Conservation (phyloP, 495 filamentous ascomycete genomes). For the Talaromyces stipitatus region DNA sequence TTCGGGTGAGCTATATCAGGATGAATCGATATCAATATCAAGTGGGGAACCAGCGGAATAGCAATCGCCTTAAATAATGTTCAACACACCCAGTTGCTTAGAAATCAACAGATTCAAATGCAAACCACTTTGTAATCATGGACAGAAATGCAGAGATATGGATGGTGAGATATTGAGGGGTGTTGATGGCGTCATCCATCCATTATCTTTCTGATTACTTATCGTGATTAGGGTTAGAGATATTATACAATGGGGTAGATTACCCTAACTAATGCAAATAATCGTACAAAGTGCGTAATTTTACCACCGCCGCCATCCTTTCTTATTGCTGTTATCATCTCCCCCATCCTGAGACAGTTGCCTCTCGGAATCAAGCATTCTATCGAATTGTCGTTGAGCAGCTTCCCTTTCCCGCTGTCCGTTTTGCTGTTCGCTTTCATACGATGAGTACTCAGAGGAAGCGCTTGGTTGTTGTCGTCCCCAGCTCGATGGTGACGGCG, state of each 20-base stretch:
- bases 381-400: slow-evolving; percentile 33
- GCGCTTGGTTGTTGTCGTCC: not conserved
- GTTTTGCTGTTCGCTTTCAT: slow-evolving; percentile 6
- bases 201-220: not conserved
- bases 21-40: not conserved
- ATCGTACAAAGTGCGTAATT: not conserved
- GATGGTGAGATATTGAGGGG: not conserved
- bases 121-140: not conserved
- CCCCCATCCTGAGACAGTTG: slow-evolving; percentile 14
- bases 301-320: slow-evolving; percentile 2
- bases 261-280: not conserved
- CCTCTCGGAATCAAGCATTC: slow-evolving; percentile 33
- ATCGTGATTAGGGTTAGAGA: not conserved
- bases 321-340: not conserved
- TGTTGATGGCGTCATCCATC: not conserved
- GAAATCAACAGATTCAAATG: not conserved
- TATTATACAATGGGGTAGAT: not conserved
- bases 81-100: not conserved
- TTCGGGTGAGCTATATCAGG: too few relatives aligned
- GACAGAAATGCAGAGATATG: not conserved
- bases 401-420: slow-evolving; percentile 22
- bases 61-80: not conserved
- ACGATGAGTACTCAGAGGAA: not conserved
- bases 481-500: not conserved
- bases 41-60: not conserved